Conservation (phyloP, 1,139 yeast species). For the Meyerozyma athensensis region DNA sequence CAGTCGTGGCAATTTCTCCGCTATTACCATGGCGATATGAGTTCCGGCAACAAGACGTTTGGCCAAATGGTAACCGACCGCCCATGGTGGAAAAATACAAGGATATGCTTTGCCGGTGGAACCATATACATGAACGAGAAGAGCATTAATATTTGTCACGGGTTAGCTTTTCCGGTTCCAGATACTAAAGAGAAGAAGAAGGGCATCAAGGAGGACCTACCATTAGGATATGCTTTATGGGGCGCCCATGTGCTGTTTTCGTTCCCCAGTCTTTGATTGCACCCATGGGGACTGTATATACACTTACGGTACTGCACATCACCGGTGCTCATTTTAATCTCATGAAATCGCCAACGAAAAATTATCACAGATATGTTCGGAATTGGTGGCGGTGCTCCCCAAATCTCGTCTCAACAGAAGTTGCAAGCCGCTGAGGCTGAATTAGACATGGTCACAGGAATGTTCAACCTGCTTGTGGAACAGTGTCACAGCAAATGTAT, state of each 20-base stretch:
- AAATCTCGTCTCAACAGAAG: slow-evolving; percentile 68
- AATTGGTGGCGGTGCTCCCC: slow-evolving; percentile 76
- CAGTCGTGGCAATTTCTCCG: slow-evolving; percentile 41
- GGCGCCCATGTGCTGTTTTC: slow-evolving; percentile 37
- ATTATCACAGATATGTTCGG: slow-evolving; percentile 53
- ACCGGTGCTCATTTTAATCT: not conserved
- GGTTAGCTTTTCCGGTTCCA: slow-evolving; percentile 29
- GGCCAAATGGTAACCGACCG: slow-evolving; percentile 19
- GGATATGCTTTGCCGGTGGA: slow-evolving; percentile 30
- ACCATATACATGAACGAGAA: slow-evolving; percentile 33
- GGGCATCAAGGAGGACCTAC: slow-evolving; percentile 17
- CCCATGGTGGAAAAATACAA: slow-evolving; percentile 26
- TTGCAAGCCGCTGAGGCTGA: slow-evolving; percentile 81
- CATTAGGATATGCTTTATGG: slow-evolving; percentile 22
- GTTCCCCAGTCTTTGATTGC: slow-evolving; percentile 26
- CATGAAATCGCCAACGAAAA: slow-evolving; percentile 1
- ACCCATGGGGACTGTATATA: not conserved
- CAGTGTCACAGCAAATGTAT: slow-evolving; percentile 92
- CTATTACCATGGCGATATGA: slow-evolving; percentile 25
- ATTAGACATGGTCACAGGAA: slow-evolving; percentile 92
- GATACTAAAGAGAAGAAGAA: slow-evolving; percentile 25
- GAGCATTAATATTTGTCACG: slow-evolving; percentile 36
- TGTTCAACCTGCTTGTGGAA: slow-evolving; percentile 83
- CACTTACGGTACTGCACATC: not conserved
- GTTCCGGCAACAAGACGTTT: slow-evolving; percentile 18